Percentiles rank a stretch among this genome's conserved stretches.
Conservation (phyloP, 352 stramenopile genomes). For the Albugo candida region DNA sequence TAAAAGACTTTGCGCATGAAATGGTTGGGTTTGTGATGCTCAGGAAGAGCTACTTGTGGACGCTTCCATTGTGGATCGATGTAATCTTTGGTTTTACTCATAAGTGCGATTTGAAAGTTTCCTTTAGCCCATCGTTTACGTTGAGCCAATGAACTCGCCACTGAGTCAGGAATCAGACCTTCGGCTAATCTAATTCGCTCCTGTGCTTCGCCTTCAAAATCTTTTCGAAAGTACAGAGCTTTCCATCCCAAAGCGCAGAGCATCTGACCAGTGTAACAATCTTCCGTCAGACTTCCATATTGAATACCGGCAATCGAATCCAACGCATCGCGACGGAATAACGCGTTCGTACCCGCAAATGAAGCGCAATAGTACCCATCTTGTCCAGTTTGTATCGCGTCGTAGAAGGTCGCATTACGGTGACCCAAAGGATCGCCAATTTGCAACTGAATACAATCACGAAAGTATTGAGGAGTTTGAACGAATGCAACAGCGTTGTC, state of each 20-base stretch:
- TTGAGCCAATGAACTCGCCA: constrained; percentile 17
- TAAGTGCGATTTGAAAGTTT: constrained; percentile 24
- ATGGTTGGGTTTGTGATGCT: constrained; percentile 36
- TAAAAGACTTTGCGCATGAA: constrained; percentile 70
- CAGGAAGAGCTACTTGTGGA: constrained; percentile 10
- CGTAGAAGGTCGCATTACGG: constrained; percentile 25
- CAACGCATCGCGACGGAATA: constrained; percentile 26
- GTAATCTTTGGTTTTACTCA: constrained; percentile 26
- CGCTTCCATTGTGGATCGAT: constrained; percentile 20
- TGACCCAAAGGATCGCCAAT: constrained; percentile 25
- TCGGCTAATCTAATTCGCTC: constrained; percentile 24
- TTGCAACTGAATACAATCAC: constrained; percentile 19
- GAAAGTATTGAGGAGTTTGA: constrained; percentile 27
- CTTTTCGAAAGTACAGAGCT: constrained; percentile 25
- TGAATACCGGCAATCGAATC: constrained; percentile 29
- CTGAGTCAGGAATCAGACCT: constrained; percentile 21
- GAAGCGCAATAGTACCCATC: constrained; percentile 24
- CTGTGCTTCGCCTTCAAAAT: constrained; percentile 22
- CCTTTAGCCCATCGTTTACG: constrained; percentile 14
- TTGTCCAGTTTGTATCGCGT: constrained; percentile 23
- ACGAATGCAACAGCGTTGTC: constrained; percentile 26
- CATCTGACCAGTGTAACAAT: constrained; percentile 23
- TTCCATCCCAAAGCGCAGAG: constrained; percentile 24
- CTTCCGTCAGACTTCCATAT: constrained; percentile 29
- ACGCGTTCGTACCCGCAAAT: constrained; percentile 29